A percentile compares a stretch with the other conserved stretches of the same genome.
phyloP scores from a whole-genome alignment of 495 filamentous ascomycete species.

The Penicillium silybi region DNA sequence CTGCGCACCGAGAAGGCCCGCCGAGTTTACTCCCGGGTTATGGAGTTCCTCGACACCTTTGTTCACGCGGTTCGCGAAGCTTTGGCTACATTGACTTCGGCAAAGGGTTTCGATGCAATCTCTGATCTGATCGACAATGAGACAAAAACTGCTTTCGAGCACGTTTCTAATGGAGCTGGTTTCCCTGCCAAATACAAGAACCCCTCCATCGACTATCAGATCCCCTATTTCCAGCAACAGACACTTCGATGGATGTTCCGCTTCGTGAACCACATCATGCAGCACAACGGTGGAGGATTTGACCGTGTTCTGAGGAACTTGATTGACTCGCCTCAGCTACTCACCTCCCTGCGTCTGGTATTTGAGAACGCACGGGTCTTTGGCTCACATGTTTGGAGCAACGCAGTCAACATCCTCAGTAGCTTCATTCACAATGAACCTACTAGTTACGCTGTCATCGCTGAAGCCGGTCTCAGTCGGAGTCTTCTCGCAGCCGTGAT shows the following conservation, averaged over 20 bases:
- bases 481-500: constrained; percentile 78
- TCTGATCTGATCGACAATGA: constrained; percentile 79
- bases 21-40: constrained; percentile 71
- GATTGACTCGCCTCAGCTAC: constrained; percentile 84
- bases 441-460: constrained; percentile 92
- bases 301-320: constrained; percentile 88
- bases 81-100: constrained; percentile 70
- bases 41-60: constrained; percentile 82
- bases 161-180: constrained; percentile 62
- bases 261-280: constrained; percentile 94
- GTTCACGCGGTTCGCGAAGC: constrained; percentile 77
- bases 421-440: constrained; percentile 99
- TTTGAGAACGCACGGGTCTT: constrained; percentile 73
- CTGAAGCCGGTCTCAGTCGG: constrained; percentile 85
- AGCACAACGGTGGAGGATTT: constrained; percentile 75
- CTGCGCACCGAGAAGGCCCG: constrained; percentile 78
- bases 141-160: constrained; percentile 64
- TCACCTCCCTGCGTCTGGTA: constrained; percentile 74
- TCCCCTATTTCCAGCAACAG: constrained; percentile 88
- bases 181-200: constrained; percentile 76
- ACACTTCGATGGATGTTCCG: constrained; percentile 90
- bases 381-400: constrained; percentile 91
- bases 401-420: constrained; percentile 82
- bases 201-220: constrained; percentile 81
- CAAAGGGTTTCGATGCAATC: constrained; percentile 80